A percentile compares a stretch with the other conserved stretches of the same genome.
Conservation (phyloP, 106 monocot species). For the Dioscorea dumetorum region DNA sequence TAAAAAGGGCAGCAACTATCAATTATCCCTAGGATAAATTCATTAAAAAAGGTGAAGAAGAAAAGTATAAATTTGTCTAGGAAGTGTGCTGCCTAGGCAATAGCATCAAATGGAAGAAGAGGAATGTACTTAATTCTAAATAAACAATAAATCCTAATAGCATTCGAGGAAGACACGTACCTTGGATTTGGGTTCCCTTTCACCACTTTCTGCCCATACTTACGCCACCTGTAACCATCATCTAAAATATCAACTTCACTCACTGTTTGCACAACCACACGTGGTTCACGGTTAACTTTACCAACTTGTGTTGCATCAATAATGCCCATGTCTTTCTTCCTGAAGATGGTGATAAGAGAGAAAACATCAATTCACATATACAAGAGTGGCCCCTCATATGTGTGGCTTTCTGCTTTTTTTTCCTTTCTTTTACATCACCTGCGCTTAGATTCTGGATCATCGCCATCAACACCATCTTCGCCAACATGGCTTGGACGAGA, state of each 20-base stretch:
- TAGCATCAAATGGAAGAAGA: too few relatives aligned
- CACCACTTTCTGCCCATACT: conserved; percentile 98
- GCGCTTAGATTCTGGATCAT: conserved; percentile 84
- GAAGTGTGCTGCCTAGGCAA: too few relatives aligned
- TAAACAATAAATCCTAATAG: not conserved
- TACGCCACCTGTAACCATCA: conserved; percentile 99
- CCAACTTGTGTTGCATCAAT: conserved; percentile 47
- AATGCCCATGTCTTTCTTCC: conserved; percentile 51
- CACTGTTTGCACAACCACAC: conserved; percentile 97
- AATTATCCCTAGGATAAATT: too few relatives aligned
- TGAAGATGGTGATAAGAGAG: conserved; percentile 17
- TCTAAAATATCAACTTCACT: conserved; percentile 99
- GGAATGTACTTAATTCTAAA: too few relatives aligned
- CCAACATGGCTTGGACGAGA: conserved; percentile 25
- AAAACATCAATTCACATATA: too few relatives aligned
- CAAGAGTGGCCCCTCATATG: too few relatives aligned
- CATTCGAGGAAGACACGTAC: conserved; percentile 13
- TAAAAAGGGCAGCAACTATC: too few relatives aligned
- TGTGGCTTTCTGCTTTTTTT: too few relatives aligned
- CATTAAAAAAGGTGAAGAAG: too few relatives aligned
- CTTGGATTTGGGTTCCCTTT: conserved; percentile 98
- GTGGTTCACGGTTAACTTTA: conserved; percentile 76
- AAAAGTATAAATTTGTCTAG: too few relatives aligned
- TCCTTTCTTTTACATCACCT: conserved; percentile 35
- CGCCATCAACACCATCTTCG: conserved; percentile 51